Conservation (phyloP, 352 stramenopile species). For the Pythium brachiatum region DNA sequence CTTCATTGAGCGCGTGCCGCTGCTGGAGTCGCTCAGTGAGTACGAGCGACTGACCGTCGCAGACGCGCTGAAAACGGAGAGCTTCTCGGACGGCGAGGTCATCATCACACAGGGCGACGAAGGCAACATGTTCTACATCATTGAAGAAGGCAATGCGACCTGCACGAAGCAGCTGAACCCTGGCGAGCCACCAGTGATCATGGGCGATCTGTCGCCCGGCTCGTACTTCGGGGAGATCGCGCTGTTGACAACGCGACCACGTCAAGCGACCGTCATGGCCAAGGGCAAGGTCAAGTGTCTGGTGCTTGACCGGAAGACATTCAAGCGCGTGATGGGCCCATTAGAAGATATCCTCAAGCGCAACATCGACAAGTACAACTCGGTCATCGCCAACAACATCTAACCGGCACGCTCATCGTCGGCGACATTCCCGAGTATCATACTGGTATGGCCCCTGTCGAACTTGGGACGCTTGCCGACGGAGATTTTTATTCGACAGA, state of each 20-base stretch:
- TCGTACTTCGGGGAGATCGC: conserved; percentile 97
- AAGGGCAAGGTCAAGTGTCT: conserved; percentile 88
- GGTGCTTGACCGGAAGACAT: conserved; percentile 90
- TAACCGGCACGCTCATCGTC: conserved; percentile 26
- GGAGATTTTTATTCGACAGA: conserved; percentile 26
- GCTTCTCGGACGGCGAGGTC: conserved; percentile 85
- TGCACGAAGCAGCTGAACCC: conserved; percentile 84
- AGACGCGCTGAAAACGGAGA: conserved; percentile 77
- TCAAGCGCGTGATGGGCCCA: conserved; percentile 90
- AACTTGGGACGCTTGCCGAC: too few species aligned
- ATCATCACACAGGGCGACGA: conserved; percentile 90
- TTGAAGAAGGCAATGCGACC: conserved; percentile 76
- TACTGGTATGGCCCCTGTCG: neutral
- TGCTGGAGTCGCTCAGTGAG: conserved; percentile 90
- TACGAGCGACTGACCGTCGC: conserved; percentile 89
- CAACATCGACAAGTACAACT: conserved; percentile 91
- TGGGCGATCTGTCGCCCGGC: conserved; percentile 88
- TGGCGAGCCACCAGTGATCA: conserved; percentile 62
- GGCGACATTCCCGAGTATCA: neutral
- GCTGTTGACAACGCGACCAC: conserved; percentile 91
- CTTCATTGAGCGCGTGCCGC: conserved; percentile 86
- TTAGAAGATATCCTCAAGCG: conserved; percentile 90
- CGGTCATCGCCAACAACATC: conserved; percentile 88
- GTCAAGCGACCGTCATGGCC: conserved; percentile 87
- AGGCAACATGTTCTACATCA: conserved; percentile 91